Evolutionary conservation across 306 rosid species (phyloP), one percentile per base, ranked within the genome.

Genomic region (Castanea crenata): DNA sequence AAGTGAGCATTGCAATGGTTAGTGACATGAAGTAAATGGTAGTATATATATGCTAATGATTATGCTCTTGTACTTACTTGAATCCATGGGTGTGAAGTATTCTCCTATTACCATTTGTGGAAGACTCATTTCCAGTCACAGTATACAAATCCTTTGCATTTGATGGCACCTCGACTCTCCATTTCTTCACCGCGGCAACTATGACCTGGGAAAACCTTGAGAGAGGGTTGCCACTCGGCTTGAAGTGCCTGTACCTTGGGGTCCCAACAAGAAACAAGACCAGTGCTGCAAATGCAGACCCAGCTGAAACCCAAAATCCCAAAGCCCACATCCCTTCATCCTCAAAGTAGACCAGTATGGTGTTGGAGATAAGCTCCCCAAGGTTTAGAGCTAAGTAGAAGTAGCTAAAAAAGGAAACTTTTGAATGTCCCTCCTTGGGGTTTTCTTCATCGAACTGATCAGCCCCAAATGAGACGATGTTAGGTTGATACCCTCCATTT

Each of bases 391-490:
- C 98, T 73, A 96, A 91, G 89, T 96, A 96, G 88, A 90, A 96
- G 96, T 93, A 96, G 91, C 99, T 96, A 74, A 96, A 96, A 83
- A 93, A 96, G 20, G 98, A 92, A 75, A 96, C 96, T 81, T 96
- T 96, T 1, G 87, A 87, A 69, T 31, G 83, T 25, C 97, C 92
- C 72, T 96, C 99, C 55, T 69, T 87, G 31, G 80, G 84, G 82
- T 91, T 87, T 75, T 91, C 99, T 79, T 89, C 97, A 51, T 96
- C 99, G 62, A 85, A 96, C 81, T 96, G 99, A 86, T 96, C 99
- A 69, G 99, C 99, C 58, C 99, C 99, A 46, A 96, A 87, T 68
- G 99, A 93, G 3, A 94, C 97, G 38, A 96, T 96, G 65, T 88
- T 96, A 9, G 99, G 99, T 79, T 93, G 98, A 74, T 96, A 96